phyloP scores from a whole-genome alignment of 1,284 basidiomycete species.

The Naganishia albida region DNA sequence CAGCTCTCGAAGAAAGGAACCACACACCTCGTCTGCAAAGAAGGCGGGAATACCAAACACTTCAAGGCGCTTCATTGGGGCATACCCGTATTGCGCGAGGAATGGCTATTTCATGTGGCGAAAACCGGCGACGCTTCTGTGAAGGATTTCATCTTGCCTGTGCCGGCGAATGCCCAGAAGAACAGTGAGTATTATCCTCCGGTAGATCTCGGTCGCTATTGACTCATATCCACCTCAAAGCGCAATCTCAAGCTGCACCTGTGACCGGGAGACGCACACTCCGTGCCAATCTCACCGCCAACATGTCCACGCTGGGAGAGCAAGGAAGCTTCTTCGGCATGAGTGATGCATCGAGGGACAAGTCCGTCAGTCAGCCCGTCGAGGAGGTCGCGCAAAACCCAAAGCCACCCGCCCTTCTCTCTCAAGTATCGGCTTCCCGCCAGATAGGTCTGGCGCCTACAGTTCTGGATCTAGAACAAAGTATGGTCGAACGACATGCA shows the following conservation, averaged over 20 bases:
- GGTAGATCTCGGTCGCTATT: too few relatives aligned
- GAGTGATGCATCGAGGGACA: slow-evolving; percentile 19
- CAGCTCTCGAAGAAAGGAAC: slow-evolving; percentile 34
- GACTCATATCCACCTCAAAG: too few relatives aligned
- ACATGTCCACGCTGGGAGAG: slow-evolving; percentile 25
- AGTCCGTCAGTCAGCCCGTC: not conserved
- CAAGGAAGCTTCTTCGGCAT: slow-evolving; percentile 28
- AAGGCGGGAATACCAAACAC: slow-evolving; percentile 42
- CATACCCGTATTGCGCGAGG: slow-evolving; percentile 41
- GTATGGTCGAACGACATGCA: not conserved
- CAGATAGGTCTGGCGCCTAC: slow-evolving; percentile 27
- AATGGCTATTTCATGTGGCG: slow-evolving; percentile 47
- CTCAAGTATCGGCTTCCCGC: slow-evolving; percentile 13
- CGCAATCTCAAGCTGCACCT: too few relatives aligned
- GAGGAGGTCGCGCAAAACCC: not conserved
- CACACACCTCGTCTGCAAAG: slow-evolving; percentile 45
- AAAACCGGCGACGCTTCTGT: slow-evolving; percentile 38
- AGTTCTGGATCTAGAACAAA: slow-evolving; percentile 6
- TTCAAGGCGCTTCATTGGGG: slow-evolving; percentile 46
- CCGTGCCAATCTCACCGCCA: slow-evolving; percentile 15
- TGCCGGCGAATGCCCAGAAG: not conserved
- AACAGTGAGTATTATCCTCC: slow-evolving; percentile 7
- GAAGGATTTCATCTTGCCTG: slow-evolving; percentile 35
- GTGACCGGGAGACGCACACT: not conserved
- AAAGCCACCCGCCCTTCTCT: not conserved